Base-by-base conservation (phyloP, 2,329 filamentous ascomycete genomes). In the Scytalidium sp. region DNA sequence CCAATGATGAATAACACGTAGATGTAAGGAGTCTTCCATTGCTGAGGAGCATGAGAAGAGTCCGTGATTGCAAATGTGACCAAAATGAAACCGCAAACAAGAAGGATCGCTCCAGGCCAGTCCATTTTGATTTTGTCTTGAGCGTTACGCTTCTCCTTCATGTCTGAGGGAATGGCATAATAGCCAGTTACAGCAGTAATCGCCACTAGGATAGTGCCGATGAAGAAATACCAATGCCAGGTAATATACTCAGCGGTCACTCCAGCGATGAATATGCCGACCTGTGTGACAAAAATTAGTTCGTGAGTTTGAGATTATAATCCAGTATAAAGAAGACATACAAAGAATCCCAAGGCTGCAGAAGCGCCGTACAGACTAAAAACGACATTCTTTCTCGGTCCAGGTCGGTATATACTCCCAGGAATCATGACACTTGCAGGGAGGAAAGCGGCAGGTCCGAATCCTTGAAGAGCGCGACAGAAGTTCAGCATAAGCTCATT, bases 31-130 rank as follows among this genome's bases (percentile, higher is more conserved):
- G 85, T 89, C n/a, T 67, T 72, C 87, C 88, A 93, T 2, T 84
- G 81, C 2, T 82, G 64, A 0, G 83, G 78, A 0, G 86, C 86
- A 63, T 89, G 82, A 0, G 83, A 79, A 7, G 83, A 84, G 43
- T 90, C 84, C 0, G 88, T 91, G 46, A 94, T 79, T 0, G 88
- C 85, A 59, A 85, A 93, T 0, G 90, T 84, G 55, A 90, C 73
- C 21, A 94, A 74, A 2, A 87, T 74, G 11, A 91, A 66, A 0
- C 85, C 88, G 0, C 77, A 75, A 0, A 88, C 75, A 15, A 85
- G 84, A 13, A 84, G 78, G 2, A 66, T 61, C 2, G 79, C 69
- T 0, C 87, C 87, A 50, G 75, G 70, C 79, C 83, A 90, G 62
- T 92, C 88, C 85, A 91, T 90, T 25, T 71, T 70, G 19, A 79